Conservation (phyloP, 2,329 filamentous ascomycete genomes). For the Calonectria honghensis region DNA sequence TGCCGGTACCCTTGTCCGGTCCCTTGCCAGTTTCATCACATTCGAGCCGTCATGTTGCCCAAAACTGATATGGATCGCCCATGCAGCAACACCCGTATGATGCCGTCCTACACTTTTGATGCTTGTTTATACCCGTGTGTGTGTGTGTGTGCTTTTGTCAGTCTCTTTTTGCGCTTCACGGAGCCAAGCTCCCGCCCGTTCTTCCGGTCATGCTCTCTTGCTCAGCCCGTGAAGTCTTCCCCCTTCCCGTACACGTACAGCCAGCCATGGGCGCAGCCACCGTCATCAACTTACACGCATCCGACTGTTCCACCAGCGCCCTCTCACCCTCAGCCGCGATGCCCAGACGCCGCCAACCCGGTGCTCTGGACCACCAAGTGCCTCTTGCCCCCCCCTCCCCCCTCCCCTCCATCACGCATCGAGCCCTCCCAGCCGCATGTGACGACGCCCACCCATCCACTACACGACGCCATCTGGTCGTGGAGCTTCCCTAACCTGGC, state of each 20-base stretch:
- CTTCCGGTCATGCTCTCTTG: neutral
- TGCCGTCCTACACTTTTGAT: neutral
- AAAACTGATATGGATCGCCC: slow-evolving; percentile 26
- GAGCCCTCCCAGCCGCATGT: slow-evolving; percentile 28
- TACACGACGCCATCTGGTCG: slow-evolving; percentile 8
- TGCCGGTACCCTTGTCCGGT: slow-evolving; percentile 29
- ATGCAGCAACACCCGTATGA: neutral
- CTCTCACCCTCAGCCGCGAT: slow-evolving; percentile 6
- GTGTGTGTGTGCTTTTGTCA: neutral
- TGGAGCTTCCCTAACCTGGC: slow-evolving; percentile 27
- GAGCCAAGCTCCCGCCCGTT: neutral
- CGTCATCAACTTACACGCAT: slow-evolving; percentile 25
- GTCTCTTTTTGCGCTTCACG: neutral
- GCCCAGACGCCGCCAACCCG: slow-evolving; percentile 12
- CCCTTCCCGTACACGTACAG: neutral
- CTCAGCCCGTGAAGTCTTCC: too few relatives aligned
- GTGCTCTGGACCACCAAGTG: neutral
- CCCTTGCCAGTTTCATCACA: slow-evolving; percentile 23
- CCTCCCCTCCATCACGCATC: neutral
- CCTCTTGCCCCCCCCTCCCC: neutral
- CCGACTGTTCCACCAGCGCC: neutral
- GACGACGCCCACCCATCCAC: slow-evolving; percentile 39
- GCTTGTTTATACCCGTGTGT: neutral
- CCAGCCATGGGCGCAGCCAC: slow-evolving; percentile 21
- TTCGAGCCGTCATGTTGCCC: slow-evolving; percentile 28